phyloP scores from a whole-genome alignment of 768 basidiomycete species.

The Tephrocybe sp. region DNA sequence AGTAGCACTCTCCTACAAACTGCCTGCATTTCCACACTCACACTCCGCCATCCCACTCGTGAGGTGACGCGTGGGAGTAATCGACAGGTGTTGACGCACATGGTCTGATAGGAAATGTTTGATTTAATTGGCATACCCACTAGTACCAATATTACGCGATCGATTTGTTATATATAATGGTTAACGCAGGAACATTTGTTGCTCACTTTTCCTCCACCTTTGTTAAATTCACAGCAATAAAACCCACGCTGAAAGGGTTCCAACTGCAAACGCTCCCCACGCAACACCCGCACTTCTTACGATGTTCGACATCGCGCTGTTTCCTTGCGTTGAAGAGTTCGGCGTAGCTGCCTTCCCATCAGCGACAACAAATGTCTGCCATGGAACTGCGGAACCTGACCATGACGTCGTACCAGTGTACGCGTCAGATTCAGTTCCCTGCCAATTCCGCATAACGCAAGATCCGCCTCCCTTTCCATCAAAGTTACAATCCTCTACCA shows the following conservation, averaged over 20 bases:
- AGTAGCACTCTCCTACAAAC: too few relatives aligned
- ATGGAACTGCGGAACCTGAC: not conserved
- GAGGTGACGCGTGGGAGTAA: too few relatives aligned
- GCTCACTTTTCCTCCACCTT: too few relatives aligned
- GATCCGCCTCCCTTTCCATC: not conserved
- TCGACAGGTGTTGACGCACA: too few relatives aligned
- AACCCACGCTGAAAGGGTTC: not conserved
- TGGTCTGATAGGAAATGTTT: too few relatives aligned
- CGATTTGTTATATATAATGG: too few relatives aligned
- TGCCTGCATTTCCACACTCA: too few relatives aligned
- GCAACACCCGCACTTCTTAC: not conserved
- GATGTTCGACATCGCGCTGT: too few relatives aligned
- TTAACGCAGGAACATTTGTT: too few relatives aligned
- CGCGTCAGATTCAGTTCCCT: not conserved
- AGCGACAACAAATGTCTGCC: not conserved
- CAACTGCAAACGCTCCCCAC: not conserved
- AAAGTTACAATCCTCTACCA: not conserved
- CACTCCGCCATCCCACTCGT: too few relatives aligned
- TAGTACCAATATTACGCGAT: too few relatives aligned
- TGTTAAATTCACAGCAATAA: slow-evolving; percentile 8
- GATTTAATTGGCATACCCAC: too few relatives aligned
- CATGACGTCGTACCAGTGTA: not conserved
- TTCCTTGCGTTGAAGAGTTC: not conserved
- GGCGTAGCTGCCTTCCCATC: not conserved
- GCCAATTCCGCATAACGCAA: not conserved